Conservation (phyloP, 345 rosid species). For the Nasturtium officinale region DNA sequence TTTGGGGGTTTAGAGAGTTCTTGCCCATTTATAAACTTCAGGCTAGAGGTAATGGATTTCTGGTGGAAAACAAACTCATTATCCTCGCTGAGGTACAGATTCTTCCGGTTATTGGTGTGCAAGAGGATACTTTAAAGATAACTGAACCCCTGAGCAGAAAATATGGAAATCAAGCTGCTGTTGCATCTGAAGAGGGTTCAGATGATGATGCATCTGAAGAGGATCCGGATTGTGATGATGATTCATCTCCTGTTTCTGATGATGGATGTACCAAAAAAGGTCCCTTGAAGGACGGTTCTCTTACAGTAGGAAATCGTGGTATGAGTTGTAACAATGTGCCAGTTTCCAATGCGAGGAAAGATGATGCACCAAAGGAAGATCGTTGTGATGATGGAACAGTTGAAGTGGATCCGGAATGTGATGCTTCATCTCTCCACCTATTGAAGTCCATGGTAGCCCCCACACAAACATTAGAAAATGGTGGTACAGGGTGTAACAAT, state of each 20-base stretch:
- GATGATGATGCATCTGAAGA: not conserved
- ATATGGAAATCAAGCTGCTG: too few species aligned
- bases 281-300: not conserved
- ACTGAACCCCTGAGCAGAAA: too few species aligned
- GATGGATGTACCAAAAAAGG: not conserved
- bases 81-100: slow-evolving; percentile 62
- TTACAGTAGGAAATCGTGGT: not conserved
- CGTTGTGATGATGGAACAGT: not conserved
- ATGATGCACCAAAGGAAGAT: not conserved
- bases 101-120: too few species aligned
- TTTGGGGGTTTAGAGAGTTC: not conserved
- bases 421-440: not conserved
- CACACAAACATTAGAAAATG: not conserved
- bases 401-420: not conserved
- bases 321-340: not conserved
- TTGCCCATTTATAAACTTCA: not conserved
- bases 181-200: not conserved
- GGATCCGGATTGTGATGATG: not conserved
- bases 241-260: not conserved
- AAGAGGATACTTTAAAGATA: too few species aligned
- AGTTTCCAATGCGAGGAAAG: not conserved
- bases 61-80: slow-evolving; percentile 55
- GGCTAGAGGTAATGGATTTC: slow-evolving; percentile 19
- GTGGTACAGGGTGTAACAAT: not conserved
- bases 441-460: not conserved